These are phyloP conservation scores for Naganishia liquefaciens DNA, from an alignment of 1,284 basidiomycete genomes.

Conservation along the genomic window DNA sequence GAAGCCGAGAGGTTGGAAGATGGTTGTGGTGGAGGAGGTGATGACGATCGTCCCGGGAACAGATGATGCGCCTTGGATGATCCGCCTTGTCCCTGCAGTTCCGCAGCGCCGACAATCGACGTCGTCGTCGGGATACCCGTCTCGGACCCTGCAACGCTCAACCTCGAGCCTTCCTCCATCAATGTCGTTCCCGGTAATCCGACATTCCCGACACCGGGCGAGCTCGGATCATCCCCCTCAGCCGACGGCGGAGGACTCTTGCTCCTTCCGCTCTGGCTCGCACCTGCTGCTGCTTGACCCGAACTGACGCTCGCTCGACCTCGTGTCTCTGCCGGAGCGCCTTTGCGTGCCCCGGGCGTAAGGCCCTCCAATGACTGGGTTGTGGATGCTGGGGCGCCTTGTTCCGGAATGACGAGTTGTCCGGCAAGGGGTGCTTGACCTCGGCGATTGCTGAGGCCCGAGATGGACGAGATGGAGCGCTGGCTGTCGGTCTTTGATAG, in stretches of 20 bases:
- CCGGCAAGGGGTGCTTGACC: conserved; percentile 32
- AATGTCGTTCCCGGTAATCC: not conserved
- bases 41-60: conserved; percentile 31
- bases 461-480: conserved; percentile 30
- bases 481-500: conserved; percentile 48
- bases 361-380: conserved; percentile 7
- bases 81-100: conserved; percentile 10
- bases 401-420: conserved; percentile 31
- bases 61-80: conserved; percentile 7
- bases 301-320: conserved; percentile 24
- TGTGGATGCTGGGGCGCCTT: conserved; percentile 9
- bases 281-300: conserved; percentile 32
- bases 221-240: conserved; percentile 9
- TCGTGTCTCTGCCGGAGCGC: conserved; percentile 8
- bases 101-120: conserved; percentile 20
- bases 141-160: conserved; percentile 20
- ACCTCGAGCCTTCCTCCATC: conserved; percentile 15
- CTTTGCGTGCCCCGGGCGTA: conserved; percentile 30
- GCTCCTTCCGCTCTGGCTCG: conserved; percentile 29
- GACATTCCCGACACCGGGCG: conserved; percentile 2
- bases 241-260: conserved; percentile 32
- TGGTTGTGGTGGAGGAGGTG: conserved; percentile 32
- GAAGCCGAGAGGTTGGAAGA: conserved; percentile 32
- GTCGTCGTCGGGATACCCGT: conserved; percentile 20
- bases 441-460: conserved; percentile 26